These are phyloP conservation scores for Elongisporangium undulatum DNA, from an alignment of 352 stramenopile genomes.

Conservation along the genomic window DNA sequence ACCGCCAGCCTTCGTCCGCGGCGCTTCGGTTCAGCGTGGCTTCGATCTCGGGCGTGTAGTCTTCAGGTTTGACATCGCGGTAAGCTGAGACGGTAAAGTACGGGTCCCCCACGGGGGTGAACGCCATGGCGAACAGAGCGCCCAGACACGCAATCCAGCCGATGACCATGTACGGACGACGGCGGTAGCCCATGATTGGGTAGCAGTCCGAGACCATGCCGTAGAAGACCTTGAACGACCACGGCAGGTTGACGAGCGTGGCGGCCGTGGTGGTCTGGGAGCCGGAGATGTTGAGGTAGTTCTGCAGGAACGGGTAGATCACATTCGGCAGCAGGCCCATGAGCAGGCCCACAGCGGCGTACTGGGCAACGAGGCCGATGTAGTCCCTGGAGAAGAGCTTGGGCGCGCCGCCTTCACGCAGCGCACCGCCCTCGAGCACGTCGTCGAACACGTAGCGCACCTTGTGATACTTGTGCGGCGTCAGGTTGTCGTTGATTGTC, in stretches of 20 bases:
- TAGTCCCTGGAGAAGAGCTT: slow-evolving; percentile 38
- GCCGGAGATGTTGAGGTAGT: slow-evolving; percentile 53
- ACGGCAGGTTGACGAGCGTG: slow-evolving; percentile 41
- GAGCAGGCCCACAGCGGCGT: slow-evolving; percentile 48
- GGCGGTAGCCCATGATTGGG: slow-evolving; percentile 43
- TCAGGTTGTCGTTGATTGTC: too few species aligned
- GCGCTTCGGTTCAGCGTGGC: slow-evolving; percentile 33
- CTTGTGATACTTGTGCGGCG: slow-evolving; percentile 22
- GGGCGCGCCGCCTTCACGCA: slow-evolving; percentile 31
- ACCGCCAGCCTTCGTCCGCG: slow-evolving; percentile 22
- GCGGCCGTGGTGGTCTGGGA: slow-evolving; percentile 33
- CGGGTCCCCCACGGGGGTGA: slow-evolving; percentile 20
- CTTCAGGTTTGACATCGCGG: slow-evolving; percentile 28
- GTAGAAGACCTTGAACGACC: slow-evolving; percentile 64
- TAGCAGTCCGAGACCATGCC: slow-evolving; percentile 61
- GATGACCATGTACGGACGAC: slow-evolving; percentile 54
- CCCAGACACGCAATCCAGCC: slow-evolving; percentile 31
- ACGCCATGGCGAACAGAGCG: slow-evolving; percentile 38
- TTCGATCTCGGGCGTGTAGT: slow-evolving; percentile 37
- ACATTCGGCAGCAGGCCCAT: slow-evolving; percentile 37
- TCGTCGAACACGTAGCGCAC: slow-evolving; percentile 35
- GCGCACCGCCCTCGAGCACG: slow-evolving; percentile 32
- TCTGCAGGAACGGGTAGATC: slow-evolving; percentile 51
- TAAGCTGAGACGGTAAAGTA: slow-evolving; percentile 33
- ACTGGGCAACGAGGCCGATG: slow-evolving; percentile 48